Conservation (phyloP, 2,329 filamentous ascomycete genomes). For the Westerdykella aurantiaca region DNA sequence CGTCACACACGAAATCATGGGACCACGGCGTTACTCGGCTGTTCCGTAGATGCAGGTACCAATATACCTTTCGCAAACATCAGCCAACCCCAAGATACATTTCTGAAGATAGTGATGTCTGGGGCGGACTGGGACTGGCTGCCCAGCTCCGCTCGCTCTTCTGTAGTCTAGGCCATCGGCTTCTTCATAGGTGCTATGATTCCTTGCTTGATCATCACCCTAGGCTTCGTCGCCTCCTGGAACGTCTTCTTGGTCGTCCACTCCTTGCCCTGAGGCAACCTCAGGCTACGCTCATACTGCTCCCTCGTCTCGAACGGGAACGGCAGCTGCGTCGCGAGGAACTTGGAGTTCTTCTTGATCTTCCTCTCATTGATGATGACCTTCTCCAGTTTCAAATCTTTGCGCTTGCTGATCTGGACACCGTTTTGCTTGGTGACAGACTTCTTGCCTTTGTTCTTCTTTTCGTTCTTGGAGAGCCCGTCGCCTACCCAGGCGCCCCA, state of each 20-base stretch:
- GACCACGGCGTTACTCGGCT: background rate
- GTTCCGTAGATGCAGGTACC: no score
- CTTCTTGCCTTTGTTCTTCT: conserved; percentile 48
- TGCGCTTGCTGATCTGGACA: conserved; percentile 67
- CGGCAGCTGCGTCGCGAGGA: conserved; percentile 75
- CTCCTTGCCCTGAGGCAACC: conserved; percentile 84
- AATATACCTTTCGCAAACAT: conserved; percentile 5
- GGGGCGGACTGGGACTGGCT: no score
- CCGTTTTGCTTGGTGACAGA: conserved; percentile 62
- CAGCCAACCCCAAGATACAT: no score
- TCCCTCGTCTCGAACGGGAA: conserved; percentile 81
- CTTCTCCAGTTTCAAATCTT: conserved; percentile 73
- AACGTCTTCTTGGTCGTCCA: conserved; percentile 96
- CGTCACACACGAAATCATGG: background rate
- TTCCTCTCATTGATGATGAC: conserved; percentile 93
- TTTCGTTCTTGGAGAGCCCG: conserved; percentile 67
- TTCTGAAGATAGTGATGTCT: background rate
- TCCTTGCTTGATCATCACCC: conserved; percentile 85
- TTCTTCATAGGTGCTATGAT: conserved; percentile 87
- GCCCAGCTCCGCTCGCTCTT: conserved; percentile 1
- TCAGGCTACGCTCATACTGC: conserved; percentile 85
- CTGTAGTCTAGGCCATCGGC: conserved; percentile 50
- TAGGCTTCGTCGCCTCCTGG: conserved; percentile 82
- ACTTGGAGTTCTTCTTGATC: conserved; percentile 85
- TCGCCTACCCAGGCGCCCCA: conserved; percentile 92